Percentiles rank a stretch among this genome's conserved stretches.
Evolutionary conservation across 2,329 filamentous ascomycete species (phyloP).

Genomic region (Lachnellula cervina): DNA sequence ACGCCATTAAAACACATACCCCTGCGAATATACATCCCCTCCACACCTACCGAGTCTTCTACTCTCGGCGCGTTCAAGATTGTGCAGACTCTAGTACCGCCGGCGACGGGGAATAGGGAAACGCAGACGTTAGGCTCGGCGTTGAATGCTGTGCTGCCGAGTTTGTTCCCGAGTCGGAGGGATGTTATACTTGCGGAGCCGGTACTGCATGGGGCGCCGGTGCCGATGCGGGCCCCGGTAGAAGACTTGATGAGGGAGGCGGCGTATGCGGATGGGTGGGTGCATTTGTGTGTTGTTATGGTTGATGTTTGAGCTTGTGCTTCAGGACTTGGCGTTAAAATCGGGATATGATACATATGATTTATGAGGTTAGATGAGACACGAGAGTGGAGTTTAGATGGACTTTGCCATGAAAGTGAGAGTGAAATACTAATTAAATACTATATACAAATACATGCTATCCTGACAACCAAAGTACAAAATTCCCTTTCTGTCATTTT

Average conservation of each 20-base stretch:
- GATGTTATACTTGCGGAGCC: slow-evolving; percentile 80
- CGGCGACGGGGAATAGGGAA: slow-evolving; percentile 41
- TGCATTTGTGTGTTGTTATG: slow-evolving; percentile 76
- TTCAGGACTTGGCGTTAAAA: not conserved
- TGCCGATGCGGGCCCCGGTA: slow-evolving; percentile 75
- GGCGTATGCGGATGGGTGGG: slow-evolving; percentile 88
- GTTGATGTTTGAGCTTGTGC: slow-evolving; percentile 15
- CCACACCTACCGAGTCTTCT: slow-evolving; percentile 46
- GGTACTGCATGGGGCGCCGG: slow-evolving; percentile 76
- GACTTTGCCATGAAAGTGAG: too few relatives aligned
- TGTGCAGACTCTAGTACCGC: slow-evolving; percentile 69
- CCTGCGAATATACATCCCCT: slow-evolving; percentile 78
- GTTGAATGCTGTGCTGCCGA: slow-evolving; percentile 69
- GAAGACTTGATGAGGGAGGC: slow-evolving; percentile 79
- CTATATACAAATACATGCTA: too few relatives aligned
- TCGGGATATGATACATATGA: not conserved
- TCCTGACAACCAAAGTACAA: too few relatives aligned
- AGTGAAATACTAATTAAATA: too few relatives aligned
- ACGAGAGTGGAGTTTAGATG: too few relatives aligned
- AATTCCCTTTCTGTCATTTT: not conserved
- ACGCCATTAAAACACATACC: slow-evolving; percentile 78
- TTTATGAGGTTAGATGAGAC: too few relatives aligned
- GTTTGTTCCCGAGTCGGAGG: slow-evolving; percentile 79
- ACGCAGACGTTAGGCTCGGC: slow-evolving; percentile 70
- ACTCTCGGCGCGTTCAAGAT: slow-evolving; percentile 58